A percentile compares a stretch with the other conserved stretches of the same genome.
phyloP scores from a whole-genome alignment of 768 basidiomycete species.

The Megacollybia marginata region DNA sequence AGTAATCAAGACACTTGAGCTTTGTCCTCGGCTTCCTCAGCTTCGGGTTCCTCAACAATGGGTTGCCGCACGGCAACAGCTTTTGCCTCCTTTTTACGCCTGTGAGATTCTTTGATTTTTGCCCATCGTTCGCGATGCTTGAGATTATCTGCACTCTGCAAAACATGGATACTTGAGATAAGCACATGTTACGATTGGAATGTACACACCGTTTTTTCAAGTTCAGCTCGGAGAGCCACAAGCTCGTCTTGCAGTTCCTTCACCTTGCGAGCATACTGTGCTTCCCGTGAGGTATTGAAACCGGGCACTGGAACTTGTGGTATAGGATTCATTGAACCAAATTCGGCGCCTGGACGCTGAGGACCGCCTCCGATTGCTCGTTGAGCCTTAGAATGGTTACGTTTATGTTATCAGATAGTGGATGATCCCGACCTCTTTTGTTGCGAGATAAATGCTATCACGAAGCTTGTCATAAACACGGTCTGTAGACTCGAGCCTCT shows the following conservation, averaged over 20 bases:
- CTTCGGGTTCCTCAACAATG: slow-evolving; percentile 62
- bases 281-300: slow-evolving; percentile 44
- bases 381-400: slow-evolving; percentile 49
- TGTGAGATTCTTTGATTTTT: slow-evolving; percentile 82
- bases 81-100: slow-evolving; percentile 75
- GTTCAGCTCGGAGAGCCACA: slow-evolving; percentile 53
- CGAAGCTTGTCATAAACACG: slow-evolving; percentile 62
- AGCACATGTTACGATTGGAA: not conserved
- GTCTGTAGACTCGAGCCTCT: slow-evolving; percentile 54
- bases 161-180: not conserved
- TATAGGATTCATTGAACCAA: slow-evolving; percentile 48
- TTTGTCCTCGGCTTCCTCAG: slow-evolving; percentile 52
- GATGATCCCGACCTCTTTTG: slow-evolving; percentile 43
- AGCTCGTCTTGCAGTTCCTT: slow-evolving; percentile 82
- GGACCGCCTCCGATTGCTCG: slow-evolving; percentile 70
- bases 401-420: not conserved
- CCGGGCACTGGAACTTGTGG: slow-evolving; percentile 40
- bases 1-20: not conserved
- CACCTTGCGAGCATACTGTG: slow-evolving; percentile 51
- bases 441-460: slow-evolving; percentile 68
- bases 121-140: slow-evolving; percentile 87
- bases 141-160: slow-evolving; percentile 73
- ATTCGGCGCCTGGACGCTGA: slow-evolving; percentile 45
- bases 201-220: slow-evolving; percentile 70
- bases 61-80: slow-evolving; percentile 37